Percentiles rank a stretch among this genome's conserved stretches.
These are phyloP conservation scores for Alternaria gansuensis DNA, from an alignment of 2,329 filamentous ascomycete species.

Conservation along the genomic window DNA sequence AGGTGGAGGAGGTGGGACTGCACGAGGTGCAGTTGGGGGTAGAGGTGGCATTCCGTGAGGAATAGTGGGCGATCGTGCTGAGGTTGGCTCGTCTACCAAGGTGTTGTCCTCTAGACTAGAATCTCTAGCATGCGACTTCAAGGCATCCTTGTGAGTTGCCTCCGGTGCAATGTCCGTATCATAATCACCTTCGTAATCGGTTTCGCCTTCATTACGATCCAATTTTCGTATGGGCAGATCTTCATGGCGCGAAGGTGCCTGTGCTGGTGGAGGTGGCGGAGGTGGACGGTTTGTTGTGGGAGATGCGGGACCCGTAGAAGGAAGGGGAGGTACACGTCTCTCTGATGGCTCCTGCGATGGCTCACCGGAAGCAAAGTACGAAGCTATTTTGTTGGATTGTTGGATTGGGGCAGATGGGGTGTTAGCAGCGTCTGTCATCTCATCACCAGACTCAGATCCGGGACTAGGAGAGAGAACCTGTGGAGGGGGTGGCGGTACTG, in stretches of 20 bases:
- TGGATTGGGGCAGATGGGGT: conserved; percentile 41
- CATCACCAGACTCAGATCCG: conserved; percentile 89
- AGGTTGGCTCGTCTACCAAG: conserved; percentile 63
- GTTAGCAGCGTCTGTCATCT: conserved; percentile 61
- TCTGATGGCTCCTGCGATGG: conserved; percentile 37
- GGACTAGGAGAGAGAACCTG: conserved; percentile 71
- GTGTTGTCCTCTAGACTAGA: conserved; percentile 75
- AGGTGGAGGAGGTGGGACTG: conserved; percentile 66
- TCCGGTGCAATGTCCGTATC: conserved; percentile 97
- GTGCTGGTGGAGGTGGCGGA: conserved; percentile 58
- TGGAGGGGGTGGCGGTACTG: conserved; percentile 64
- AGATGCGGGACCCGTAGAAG: conserved; percentile 54
- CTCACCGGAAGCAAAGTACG: conserved; percentile 55
- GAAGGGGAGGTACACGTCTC: conserved; percentile 63
- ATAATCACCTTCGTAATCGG: conserved; percentile 97
- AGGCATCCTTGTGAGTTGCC: conserved; percentile 89
- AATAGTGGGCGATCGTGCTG: conserved; percentile 52
- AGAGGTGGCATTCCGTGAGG: conserved; percentile 48
- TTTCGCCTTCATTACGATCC: conserved; percentile 80
- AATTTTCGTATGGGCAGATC: conserved; percentile 50
- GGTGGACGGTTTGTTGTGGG: conserved; percentile 53
- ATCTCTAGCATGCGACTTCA: conserved; percentile 82
- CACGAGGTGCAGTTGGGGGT: conserved; percentile 52
- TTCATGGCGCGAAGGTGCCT: conserved; percentile 50
- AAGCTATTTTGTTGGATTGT: conserved; percentile 50